phyloP scores from a whole-genome alignment of 2,329 filamentous ascomycete genomes.

The Stemphylium lycopersici region DNA sequence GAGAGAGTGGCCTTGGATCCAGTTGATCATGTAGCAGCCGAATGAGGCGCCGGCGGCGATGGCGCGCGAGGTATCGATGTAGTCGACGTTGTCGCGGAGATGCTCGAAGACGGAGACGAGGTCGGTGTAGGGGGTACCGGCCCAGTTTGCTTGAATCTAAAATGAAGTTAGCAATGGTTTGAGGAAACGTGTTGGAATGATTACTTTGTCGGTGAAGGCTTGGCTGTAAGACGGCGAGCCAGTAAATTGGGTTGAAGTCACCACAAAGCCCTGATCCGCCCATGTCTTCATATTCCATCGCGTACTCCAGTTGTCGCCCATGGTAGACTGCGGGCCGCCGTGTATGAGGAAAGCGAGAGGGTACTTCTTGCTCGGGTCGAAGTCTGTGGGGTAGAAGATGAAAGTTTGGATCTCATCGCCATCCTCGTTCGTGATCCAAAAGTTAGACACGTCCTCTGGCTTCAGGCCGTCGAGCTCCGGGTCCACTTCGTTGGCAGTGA shows the following conservation, averaged over 20 bases:
- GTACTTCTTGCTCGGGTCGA: constrained; percentile 74
- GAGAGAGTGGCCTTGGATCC: constrained; percentile 86
- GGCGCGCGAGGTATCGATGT: constrained; percentile 72
- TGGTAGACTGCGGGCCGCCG: constrained; percentile 79
- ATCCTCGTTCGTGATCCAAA: constrained; percentile 72
- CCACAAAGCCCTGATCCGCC: constrained; percentile 85
- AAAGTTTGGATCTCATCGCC: constrained; percentile 66
- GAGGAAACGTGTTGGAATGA: background rate
- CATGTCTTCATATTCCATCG: constrained; percentile 86
- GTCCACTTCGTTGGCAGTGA: constrained; percentile 68
- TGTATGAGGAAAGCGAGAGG: constrained; percentile 81
- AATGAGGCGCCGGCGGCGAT: constrained; percentile 72
- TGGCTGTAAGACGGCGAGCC: constrained; percentile 84
- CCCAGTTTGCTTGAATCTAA: constrained; percentile 77
- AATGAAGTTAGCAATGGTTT: background rate
- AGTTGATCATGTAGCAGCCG: constrained; percentile 63
- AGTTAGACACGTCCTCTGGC: constrained; percentile 66
- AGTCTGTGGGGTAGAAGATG: constrained; percentile 67
- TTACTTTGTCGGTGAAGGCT: constrained; percentile 69
- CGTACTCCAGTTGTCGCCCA: constrained; percentile 76
- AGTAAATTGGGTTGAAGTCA: constrained; percentile 80
- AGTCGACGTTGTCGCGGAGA: constrained; percentile 68
- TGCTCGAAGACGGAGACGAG: constrained; percentile 80
- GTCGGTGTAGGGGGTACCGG: constrained; percentile 81
- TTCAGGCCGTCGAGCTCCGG: constrained; percentile 71